These are phyloP conservation scores for Epichloe gansuensis DNA, from an alignment of 2,329 filamentous ascomycete species.

Conservation along the genomic window DNA sequence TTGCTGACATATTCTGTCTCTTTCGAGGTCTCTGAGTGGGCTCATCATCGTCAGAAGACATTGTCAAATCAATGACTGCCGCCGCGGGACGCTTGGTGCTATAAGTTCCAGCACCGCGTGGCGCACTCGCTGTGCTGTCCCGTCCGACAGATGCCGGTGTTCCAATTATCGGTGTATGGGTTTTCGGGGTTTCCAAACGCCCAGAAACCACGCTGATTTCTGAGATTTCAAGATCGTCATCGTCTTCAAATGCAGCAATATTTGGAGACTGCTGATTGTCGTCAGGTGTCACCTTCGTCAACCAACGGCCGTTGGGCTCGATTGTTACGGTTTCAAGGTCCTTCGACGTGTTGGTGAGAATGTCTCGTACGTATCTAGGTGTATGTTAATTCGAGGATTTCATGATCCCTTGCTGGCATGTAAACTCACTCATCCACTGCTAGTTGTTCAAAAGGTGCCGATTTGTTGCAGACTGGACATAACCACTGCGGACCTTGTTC, in stretches of 20 bases:
- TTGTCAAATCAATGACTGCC: conserved; percentile 47
- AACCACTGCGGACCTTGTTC: conserved; percentile 94
- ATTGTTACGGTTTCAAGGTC: conserved; percentile 78
- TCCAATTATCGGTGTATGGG: conserved; percentile 21
- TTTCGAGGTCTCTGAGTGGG: conserved; percentile 34
- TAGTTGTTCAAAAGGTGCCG: conserved; percentile 66
- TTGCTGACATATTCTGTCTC: conserved; percentile 26
- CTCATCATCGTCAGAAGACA: conserved; percentile 42
- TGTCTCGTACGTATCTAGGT: conserved; percentile 71
- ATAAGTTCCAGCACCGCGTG: conserved; percentile 22
- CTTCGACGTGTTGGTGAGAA: conserved; percentile 59
- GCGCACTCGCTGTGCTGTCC: conserved; percentile 24
- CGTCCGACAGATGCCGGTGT: conserved; percentile 26
- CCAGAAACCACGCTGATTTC: conserved; percentile 27
- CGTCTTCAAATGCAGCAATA: conserved; percentile 22
- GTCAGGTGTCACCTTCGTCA: conserved; percentile 24
- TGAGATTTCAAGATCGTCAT: conserved; percentile 40
- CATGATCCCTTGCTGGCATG: neutral
- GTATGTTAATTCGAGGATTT: neutral
- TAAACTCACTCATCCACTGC: conserved; percentile 70
- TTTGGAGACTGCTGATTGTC: conserved; percentile 17
- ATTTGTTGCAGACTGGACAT: conserved; percentile 88
- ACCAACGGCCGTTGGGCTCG: conserved; percentile 76
- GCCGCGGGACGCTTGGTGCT: conserved; percentile 37
- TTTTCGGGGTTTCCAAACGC: conserved; percentile 25